Evolutionary conservation across 768 basidiomycete genomes (phyloP), one percentile per base, ranked within the genome.

Genomic region (Candolleomyces eurysporus): DNA sequence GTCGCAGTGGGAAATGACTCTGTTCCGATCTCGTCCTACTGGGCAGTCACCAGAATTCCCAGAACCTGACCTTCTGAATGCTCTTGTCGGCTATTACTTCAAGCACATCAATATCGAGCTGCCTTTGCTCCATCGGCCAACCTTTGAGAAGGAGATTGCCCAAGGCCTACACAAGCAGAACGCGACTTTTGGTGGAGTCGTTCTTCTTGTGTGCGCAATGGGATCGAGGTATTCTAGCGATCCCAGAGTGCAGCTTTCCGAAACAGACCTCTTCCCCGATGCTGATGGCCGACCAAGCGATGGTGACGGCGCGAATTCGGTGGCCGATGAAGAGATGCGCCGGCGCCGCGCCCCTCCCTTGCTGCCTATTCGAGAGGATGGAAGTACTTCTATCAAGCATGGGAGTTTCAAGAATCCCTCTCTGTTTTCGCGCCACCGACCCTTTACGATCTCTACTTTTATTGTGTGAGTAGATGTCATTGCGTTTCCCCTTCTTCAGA

Each of bases 371-470:
- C 82, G 11, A 70, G 78, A 22, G 86, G 86, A 0, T 89, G 85
- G 85, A 79, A 79, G 65, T 89, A 80, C 68, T 84, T 84, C 62
- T 68, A 73, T 26, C 86, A 89, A 68, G 82, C 79, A 86, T 58
- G 80, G 83, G 58, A 83, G 82, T 68, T 79, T 78, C 0, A 72
- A 89, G 40, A 45, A 32, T 11, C 42, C 81, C 0, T 77, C 45
- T 75, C 30, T 0, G 72, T 91, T 22, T 73, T 88, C 22, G 76
- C 81, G 0, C 79, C 81, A 7, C 83, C 89, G 1, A 76, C 79
- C 4, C 66, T 94, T 57, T 85, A 85, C 68, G 90, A 91, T 64
- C 74, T 95, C 21, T 92, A 95, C 68, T 78, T 78, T 17, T 85
- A 85, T 66, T 78, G 79, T 68, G 86, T 87, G 68, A 63, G 82